Percentiles rank a stretch among this genome's conserved stretches.
Conservation (phyloP, 2,329 filamentous ascomycete genomes). For the Rutstroemia sp. region DNA sequence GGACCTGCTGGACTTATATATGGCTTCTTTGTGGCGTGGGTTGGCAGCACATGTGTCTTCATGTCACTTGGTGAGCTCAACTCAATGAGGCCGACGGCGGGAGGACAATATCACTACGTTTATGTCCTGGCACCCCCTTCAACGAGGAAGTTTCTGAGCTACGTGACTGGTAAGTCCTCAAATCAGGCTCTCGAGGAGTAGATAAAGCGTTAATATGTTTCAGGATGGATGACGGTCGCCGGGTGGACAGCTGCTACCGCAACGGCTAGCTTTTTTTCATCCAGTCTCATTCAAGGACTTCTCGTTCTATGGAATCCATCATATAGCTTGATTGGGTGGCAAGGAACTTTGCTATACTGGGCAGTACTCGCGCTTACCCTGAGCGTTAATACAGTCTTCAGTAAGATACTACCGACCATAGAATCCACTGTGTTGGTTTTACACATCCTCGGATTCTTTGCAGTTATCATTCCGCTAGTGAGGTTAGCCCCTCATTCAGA, state of each 20-base stretch:
- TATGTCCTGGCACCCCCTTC: conserved; percentile 42
- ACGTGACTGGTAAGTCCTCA: conserved; percentile 34
- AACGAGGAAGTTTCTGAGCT: conserved; percentile 46
- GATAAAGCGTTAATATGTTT: background rate
- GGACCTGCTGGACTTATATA: conserved; percentile 47
- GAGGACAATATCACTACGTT: conserved; percentile 54
- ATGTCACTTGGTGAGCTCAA: conserved; percentile 35
- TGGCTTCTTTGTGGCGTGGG: conserved; percentile 41
- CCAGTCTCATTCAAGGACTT: conserved; percentile 41
- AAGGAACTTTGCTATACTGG: conserved; percentile 35
- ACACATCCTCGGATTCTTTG: background rate
- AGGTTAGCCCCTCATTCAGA: conserved; percentile 11
- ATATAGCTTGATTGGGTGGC: conserved; percentile 32
- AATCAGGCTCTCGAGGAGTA: background rate
- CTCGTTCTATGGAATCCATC: conserved; percentile 28
- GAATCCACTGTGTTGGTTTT: background rate
- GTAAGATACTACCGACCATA: background rate
- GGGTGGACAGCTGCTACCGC: conserved; percentile 73
- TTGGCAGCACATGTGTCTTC: conserved; percentile 39
- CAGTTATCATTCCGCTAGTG: background rate
- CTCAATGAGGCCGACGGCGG: conserved; percentile 35
- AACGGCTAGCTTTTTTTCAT: conserved; percentile 45
- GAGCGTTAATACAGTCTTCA: background rate
- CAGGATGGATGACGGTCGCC: conserved; percentile 47
- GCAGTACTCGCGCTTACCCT: conserved; percentile 24